Base-by-base conservation (phyloP, 257 asterid species). In the Primulina tabacum region DNA sequence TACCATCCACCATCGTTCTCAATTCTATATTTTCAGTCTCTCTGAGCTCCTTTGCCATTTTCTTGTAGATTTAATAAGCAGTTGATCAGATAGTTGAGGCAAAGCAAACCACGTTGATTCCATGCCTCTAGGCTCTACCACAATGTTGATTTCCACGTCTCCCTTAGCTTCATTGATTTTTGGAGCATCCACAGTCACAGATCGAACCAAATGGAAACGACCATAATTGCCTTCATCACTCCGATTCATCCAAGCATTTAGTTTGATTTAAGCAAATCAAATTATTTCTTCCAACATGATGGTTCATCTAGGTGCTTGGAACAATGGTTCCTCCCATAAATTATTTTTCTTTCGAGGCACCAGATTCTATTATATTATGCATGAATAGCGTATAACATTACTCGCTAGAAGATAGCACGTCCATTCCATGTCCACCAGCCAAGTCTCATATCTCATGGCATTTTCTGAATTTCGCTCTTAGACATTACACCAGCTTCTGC, bases 401-500 rank as follows among this genome's bases (percentile, higher is more conserved):
- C 52, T 40, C 16, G 1, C 52, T 11, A 40, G 5, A 40, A 11
- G 5, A 40, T 38, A 14, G 18, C 55, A 47, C 55, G 3, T 7
- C 7, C 7, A 47, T 47, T 47, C 55, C 55, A 47, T 3, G 55
- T 47, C 55, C 7, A 14, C 6, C 55, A 47, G 18, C 52, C 52
- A 40, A 37, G 34, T 47, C 5, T 68, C 37, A 56, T 37, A 62
- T 37, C 68, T 65, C 50, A 9, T 64, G 20, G 35, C 57, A 60
- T 60, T 17, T 69, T 40, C 62, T 20, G 30, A 56, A 65, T 26
- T 20, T 50, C 35, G 18, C 8, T 26, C 67, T 77, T 79, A 72
- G 29, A 67, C 16, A 80, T 70, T 80, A 71, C 87, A 86, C 97
- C 98, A 88, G 80, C 98, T 92, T 80, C 82, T 83, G 28, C 95